Evolutionary conservation across 1,139 yeast genomes (phyloP).

Genomic region (Hansenula lynferdii): DNA sequence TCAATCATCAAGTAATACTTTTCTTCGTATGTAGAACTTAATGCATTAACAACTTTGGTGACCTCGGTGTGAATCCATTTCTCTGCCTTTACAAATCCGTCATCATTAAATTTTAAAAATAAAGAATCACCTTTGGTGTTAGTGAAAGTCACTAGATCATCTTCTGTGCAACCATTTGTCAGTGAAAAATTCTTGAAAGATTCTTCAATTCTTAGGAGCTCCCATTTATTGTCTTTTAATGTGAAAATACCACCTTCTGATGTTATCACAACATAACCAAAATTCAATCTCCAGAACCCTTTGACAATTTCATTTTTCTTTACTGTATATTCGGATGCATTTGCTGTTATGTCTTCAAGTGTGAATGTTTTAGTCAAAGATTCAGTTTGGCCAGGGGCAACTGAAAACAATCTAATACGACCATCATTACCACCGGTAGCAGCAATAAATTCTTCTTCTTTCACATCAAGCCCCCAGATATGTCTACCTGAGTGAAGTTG

Average conservation of each 20-base stretch:
- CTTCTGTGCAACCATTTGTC: constrained; percentile 39
- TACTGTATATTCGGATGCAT: constrained; percentile 25
- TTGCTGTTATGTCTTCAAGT: constrained; percentile 27
- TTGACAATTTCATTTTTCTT: constrained; percentile 55
- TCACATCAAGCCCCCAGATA: constrained; percentile 77
- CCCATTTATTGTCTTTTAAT: constrained; percentile 31
- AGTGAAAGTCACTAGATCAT: constrained; percentile 41
- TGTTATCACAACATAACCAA: constrained; percentile 51
- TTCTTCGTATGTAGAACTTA: constrained; percentile 29
- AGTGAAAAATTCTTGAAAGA: constrained; percentile 45
- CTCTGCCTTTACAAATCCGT: constrained; percentile 15
- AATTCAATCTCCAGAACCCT: constrained; percentile 45
- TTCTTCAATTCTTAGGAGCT: constrained; percentile 25
- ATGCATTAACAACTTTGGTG: constrained; percentile 52
- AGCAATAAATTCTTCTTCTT: constrained; percentile 39
- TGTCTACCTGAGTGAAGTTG: constrained; percentile 83
- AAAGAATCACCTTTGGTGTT: constrained; percentile 50
- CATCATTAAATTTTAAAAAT: constrained; percentile 36
- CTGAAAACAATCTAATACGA: constrained; percentile 57
- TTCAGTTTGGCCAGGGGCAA: constrained; percentile 27
- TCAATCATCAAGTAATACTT: constrained; percentile 43
- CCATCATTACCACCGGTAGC: constrained; percentile 94
- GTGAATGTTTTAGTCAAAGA: constrained; percentile 28
- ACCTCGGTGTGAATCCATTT: constrained; percentile 19
- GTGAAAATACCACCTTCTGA: constrained; percentile 53